Conservation (phyloP, 148 eudicot species). For the Camellia sinensis region DNA sequence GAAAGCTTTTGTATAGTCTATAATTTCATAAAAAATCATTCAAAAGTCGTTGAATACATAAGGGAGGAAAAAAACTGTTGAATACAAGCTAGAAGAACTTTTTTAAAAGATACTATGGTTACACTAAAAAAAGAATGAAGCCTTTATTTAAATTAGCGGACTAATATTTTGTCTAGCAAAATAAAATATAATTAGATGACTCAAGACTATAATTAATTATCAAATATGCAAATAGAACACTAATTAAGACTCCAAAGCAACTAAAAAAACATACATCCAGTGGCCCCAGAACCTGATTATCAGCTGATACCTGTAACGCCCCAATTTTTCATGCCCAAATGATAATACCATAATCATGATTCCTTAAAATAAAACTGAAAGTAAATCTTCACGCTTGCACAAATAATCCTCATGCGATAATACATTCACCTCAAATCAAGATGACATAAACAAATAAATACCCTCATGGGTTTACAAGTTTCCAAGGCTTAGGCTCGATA, state of each 20-base stretch:
- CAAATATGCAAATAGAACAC: neutral
- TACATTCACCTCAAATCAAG: too few relatives aligned
- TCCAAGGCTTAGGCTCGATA: too few relatives aligned
- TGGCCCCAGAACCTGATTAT: neutral
- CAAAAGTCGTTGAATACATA: too few relatives aligned
- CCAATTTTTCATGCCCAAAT: too few relatives aligned
- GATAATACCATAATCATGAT: too few relatives aligned
- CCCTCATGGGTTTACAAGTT: too few relatives aligned
- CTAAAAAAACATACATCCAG: neutral
- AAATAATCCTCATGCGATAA: too few relatives aligned
- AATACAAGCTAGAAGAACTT: neutral
- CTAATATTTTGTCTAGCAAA: neutral
- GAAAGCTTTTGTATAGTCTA: neutral
- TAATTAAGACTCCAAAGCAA: neutral
- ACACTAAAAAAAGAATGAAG: neutral
- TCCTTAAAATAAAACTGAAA: too few relatives aligned
- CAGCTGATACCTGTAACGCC: neutral
- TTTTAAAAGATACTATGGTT: neutral
- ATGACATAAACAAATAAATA: too few relatives aligned
- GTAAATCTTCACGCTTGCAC: too few relatives aligned
- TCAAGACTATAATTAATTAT: neutral
- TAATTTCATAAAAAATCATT: neutral
- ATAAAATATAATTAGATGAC: neutral
- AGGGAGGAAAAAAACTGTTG: too few relatives aligned
- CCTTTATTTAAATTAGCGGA: neutral